These are phyloP conservation scores for Saccharomycopsis lassenensis DNA, from an alignment of 805 yeast species.

Conservation along the genomic window DNA sequence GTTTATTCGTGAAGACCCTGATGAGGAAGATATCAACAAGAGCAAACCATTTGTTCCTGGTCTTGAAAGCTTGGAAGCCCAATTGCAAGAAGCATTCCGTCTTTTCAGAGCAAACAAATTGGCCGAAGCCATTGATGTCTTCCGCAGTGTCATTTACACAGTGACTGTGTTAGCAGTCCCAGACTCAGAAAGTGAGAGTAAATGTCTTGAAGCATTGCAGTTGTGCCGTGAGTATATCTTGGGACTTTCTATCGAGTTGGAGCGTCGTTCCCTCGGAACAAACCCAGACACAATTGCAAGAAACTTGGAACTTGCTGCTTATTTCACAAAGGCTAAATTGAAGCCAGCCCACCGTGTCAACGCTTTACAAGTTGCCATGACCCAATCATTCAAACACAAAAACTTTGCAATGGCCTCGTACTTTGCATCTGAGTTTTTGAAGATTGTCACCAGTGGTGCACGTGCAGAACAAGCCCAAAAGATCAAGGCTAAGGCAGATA, in stretches of 20 bases:
- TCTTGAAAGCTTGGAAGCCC: slow-evolving; percentile 48
- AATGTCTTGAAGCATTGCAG: slow-evolving; percentile 57
- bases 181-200: slow-evolving; percentile 63
- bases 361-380: slow-evolving; percentile 92
- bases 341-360: slow-evolving; percentile 75
- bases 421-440: slow-evolving; percentile 78
- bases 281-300: slow-evolving; percentile 66
- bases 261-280: slow-evolving; percentile 76
- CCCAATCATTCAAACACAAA: slow-evolving; percentile 79
- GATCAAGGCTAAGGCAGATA: slow-evolving; percentile 70
- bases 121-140: slow-evolving; percentile 66
- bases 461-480: slow-evolving; percentile 84
- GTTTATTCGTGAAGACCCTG: slow-evolving; percentile 54
- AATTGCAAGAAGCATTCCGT: slow-evolving; percentile 62
- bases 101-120: slow-evolving; percentile 76
- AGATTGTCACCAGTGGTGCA: slow-evolving; percentile 58
- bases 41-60: slow-evolving; percentile 68
- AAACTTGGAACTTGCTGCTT: slow-evolving; percentile 89
- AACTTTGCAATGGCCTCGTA: slow-evolving; percentile 81
- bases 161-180: slow-evolving; percentile 62
- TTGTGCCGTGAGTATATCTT: slow-evolving; percentile 83
- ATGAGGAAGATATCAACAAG: slow-evolving; percentile 38
- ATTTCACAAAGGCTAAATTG: slow-evolving; percentile 78
- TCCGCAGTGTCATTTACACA: slow-evolving; percentile 72
- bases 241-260: slow-evolving; percentile 84